Conservation (phyloP, 345 rosid genomes). For the Syzygium aromaticum region DNA sequence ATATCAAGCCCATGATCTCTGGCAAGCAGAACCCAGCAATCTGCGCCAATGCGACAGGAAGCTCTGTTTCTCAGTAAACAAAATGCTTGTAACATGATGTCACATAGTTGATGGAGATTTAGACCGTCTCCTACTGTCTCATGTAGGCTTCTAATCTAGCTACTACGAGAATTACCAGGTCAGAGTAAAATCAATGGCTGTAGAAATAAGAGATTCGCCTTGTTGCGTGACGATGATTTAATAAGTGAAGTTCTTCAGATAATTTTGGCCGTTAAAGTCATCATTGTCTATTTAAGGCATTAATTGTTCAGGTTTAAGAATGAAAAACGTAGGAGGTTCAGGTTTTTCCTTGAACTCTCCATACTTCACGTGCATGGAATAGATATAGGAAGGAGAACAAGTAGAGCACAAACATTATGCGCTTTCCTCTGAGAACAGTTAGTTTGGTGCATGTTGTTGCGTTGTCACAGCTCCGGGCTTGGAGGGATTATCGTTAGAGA, state of each 20-base stretch:
- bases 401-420: no score
- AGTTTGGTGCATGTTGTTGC: background rate
- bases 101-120: background rate
- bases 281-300: background rate
- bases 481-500: background rate
- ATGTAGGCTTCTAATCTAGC: background rate
- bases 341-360: background rate
- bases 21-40: slow-evolving; percentile 11
- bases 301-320: no score
- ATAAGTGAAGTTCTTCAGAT: background rate
- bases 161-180: background rate
- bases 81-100: background rate
- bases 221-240: background rate
- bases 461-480: no score
- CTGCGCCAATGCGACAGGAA: background rate
- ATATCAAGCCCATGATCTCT: slow-evolving; percentile 1
- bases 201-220: background rate
- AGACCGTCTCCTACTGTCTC: background rate
- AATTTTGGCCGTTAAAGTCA: background rate
- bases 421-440: no score
- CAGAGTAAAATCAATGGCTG: background rate
- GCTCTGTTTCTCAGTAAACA: background rate
- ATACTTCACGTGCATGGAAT: background rate
- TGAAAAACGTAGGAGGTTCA: background rate
- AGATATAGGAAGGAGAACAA: background rate